phyloP scores from a whole-genome alignment of 257 asterid species.

The Catharanthus roseus region DNA sequence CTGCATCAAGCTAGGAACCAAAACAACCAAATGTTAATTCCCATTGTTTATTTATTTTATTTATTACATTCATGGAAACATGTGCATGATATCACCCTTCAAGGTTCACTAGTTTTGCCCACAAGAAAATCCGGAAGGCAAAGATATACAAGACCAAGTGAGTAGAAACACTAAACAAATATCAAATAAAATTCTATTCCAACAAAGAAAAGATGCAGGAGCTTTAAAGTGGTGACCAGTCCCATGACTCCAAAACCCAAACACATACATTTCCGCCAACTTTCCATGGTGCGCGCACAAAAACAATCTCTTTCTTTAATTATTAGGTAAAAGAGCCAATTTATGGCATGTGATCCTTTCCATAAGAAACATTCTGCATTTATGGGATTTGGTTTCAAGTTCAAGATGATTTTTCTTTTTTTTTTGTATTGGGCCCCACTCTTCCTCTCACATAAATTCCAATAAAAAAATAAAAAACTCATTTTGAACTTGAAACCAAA shows the following conservation, averaged over 20 bases:
- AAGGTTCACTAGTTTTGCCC: not conserved
- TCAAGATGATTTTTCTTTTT: too few relatives aligned
- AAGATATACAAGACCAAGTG: not conserved
- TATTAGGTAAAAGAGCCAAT: not conserved
- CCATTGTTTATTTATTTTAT: not conserved
- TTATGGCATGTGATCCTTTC: not conserved
- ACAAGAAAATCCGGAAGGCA: not conserved
- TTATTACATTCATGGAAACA: too few relatives aligned
- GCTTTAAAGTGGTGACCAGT: not conserved
- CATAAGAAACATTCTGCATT: not conserved
- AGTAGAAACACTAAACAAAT: not conserved
- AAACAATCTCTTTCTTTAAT: not conserved
- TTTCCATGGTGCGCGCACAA: not conserved
- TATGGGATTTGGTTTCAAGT: not conserved
- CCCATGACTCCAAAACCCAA: not conserved
- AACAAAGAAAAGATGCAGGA: not conserved
- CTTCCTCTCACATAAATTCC: too few relatives aligned
- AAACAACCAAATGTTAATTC: constrained; percentile 7
- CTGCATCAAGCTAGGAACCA: constrained; percentile 61
- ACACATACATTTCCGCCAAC: not conserved
- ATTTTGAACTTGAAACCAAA: too few relatives aligned
- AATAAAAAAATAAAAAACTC: too few relatives aligned
- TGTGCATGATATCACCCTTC: not conserved
- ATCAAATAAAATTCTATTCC: not conserved
- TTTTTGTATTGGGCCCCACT: too few relatives aligned